These are phyloP conservation scores for Paramecium bursaria DNA, from an alignment of 73 alveolate species.

Conservation along the genomic window DNA sequence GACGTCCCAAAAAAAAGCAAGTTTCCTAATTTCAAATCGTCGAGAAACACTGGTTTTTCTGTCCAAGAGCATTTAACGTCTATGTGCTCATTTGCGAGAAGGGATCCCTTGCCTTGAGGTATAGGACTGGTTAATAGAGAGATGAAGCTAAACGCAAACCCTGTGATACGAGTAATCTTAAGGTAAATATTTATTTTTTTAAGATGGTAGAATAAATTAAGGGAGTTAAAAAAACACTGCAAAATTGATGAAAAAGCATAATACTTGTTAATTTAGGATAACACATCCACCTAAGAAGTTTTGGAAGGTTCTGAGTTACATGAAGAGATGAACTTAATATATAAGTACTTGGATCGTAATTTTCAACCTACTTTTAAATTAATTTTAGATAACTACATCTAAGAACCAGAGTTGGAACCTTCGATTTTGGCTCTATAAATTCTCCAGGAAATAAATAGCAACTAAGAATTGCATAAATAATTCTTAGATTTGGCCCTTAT, in stretches of 20 bases:
- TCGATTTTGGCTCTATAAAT: neutral
- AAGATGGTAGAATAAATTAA: neutral
- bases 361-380: conserved; percentile 3
- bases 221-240: conserved; percentile 33
- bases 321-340: conserved; percentile 42
- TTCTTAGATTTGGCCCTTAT: conserved; percentile 9
- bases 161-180: conserved; percentile 30
- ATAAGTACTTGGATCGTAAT: neutral
- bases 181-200: neutral
- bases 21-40: no score
- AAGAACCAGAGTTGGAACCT: neutral
- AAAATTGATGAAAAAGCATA: conserved; percentile 3
- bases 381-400: neutral
- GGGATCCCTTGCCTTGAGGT: conserved; percentile 45
- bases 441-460: neutral
- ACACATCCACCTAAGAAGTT: neutral
- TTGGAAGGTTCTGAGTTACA: neutral
- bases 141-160: conserved; percentile 9
- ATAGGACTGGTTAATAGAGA: conserved; percentile 43
- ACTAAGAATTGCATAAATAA: neutral
- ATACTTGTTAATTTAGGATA: conserved; percentile 4
- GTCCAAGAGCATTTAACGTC: neutral
- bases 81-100: conserved; percentile 15
- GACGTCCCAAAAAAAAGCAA: no score
- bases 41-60: conserved; percentile 30